Base-by-base conservation (phyloP, 305 asterid species). In the Withania somnifera region DNA sequence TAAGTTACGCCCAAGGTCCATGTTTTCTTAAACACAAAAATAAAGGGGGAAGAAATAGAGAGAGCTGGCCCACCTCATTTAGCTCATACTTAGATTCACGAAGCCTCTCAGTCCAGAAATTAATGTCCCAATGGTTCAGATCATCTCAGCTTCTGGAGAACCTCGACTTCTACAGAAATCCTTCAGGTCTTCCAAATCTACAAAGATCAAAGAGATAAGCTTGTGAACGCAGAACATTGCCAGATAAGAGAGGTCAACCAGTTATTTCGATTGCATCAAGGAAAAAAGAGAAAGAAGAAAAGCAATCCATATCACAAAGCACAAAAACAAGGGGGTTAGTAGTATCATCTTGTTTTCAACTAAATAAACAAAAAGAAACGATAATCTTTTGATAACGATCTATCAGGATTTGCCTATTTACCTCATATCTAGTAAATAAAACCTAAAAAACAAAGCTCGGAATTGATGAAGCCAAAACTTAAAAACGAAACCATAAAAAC, bases 71-170 rank as follows among this genome's bases (percentile, higher is more conserved):
- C 80, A 93, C 99, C 99, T 95, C 99, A 83, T 94, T 94, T 85
- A 95, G 89, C 83, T 95, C 98, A 53, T 93, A 95, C 87, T 93
- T 94, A 0, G 97, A 87, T 88, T 95, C 99, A 76, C 97, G 97
- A 67, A 95, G 97, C 89, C 99, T 94, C 91, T 95, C 98, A 85
- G 98, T 94, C 99, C 99, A 95, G 81, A 93, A 95, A 86, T 85
- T 82, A 81, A 84, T 83, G 80, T 95, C 99, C 99, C 99, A 95
- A 81, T 95, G 91, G 84, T 84, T 91, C 81, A 95, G 84, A 88
- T 84, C 77, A 87, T 92, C n/a, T n/a, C 97, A 81, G 97, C 98
- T 88, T 97, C 99, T 63, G 90, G 88, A 82, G 96, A 94, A 84
- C 94, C 97, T 90, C 92, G 96, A 87, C 83, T 89, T 88, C 93